Conservation (phyloP, 73 alveolate species). For the Paramecium biaurelia region DNA sequence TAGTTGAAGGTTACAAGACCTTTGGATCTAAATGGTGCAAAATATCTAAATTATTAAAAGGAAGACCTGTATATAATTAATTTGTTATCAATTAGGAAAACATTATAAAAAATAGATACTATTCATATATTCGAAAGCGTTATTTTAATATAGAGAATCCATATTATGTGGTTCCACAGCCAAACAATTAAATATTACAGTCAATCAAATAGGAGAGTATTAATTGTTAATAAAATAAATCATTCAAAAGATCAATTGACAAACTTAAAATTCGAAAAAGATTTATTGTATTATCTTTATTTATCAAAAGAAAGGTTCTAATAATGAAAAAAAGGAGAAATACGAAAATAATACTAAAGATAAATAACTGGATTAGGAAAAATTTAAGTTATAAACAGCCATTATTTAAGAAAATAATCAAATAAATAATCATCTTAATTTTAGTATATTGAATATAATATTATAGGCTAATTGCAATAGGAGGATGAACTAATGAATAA, state of each 20-base stretch:
- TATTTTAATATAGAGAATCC: slow-evolving; percentile 37
- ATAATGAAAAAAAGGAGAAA: background rate
- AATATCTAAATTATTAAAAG: slow-evolving; percentile 34
- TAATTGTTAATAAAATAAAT: background rate
- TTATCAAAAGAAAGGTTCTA: background rate
- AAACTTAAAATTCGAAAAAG: background rate
- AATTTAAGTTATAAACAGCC: background rate
- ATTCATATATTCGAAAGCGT: slow-evolving; percentile 23
- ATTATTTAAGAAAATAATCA: background rate
- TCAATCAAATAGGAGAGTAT: background rate
- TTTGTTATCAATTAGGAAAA: background rate
- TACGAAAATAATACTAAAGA: background rate
- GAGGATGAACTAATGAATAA: background rate
- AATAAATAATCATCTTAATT: background rate
- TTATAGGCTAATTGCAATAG: background rate
- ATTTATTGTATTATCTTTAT: background rate
- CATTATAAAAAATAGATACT: slow-evolving; percentile 37
- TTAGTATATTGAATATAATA: background rate
- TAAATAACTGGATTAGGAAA: background rate
- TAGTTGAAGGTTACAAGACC: background rate
- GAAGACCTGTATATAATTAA: slow-evolving; percentile 48
- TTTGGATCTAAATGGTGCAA: slow-evolving; percentile 58
- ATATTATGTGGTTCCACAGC: background rate
- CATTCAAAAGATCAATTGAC: background rate
- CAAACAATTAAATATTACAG: background rate